Conservation (phyloP, 257 asterid genomes). For the Solanum sejunctum region DNA sequence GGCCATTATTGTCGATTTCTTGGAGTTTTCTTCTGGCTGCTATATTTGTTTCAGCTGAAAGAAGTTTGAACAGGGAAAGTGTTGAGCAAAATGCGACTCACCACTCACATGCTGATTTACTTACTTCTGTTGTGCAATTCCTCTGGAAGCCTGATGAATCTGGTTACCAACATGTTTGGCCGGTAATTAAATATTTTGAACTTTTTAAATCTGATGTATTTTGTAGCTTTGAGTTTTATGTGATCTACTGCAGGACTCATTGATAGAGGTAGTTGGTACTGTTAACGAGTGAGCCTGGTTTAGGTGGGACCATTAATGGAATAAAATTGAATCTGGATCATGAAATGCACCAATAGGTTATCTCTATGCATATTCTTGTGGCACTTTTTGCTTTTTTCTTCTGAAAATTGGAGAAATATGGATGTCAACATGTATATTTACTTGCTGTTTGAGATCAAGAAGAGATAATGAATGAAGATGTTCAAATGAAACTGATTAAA, state of each 20-base stretch:
- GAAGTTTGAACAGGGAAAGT: slow-evolving; percentile 45
- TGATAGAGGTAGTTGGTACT: neutral
- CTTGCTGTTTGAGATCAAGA: neutral
- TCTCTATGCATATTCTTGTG: neutral
- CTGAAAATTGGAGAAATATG: neutral
- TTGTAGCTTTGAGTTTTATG: neutral
- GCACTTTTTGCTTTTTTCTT: neutral
- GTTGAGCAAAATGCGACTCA: slow-evolving; percentile 8
- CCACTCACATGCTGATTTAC: slow-evolving; percentile 25
- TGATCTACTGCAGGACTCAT: neutral
- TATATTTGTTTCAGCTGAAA: slow-evolving; percentile 77
- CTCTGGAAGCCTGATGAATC: slow-evolving; percentile 54
- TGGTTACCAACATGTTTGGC: slow-evolving; percentile 94
- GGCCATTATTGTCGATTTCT: slow-evolving; percentile 41
- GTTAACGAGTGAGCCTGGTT: neutral
- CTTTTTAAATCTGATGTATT: neutral
- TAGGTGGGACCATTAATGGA: neutral
- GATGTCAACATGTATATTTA: neutral
- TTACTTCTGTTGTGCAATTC: slow-evolving; percentile 31
- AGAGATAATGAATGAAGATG: neutral
- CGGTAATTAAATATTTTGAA: slow-evolving; percentile 42
- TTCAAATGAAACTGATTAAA: neutral
- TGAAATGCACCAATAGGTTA: neutral
- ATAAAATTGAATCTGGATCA: neutral
- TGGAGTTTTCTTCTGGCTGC: slow-evolving; percentile 74